These are phyloP conservation scores for Clavispora phyllophila DNA, from an alignment of 805 yeast species.

Conservation along the genomic window DNA sequence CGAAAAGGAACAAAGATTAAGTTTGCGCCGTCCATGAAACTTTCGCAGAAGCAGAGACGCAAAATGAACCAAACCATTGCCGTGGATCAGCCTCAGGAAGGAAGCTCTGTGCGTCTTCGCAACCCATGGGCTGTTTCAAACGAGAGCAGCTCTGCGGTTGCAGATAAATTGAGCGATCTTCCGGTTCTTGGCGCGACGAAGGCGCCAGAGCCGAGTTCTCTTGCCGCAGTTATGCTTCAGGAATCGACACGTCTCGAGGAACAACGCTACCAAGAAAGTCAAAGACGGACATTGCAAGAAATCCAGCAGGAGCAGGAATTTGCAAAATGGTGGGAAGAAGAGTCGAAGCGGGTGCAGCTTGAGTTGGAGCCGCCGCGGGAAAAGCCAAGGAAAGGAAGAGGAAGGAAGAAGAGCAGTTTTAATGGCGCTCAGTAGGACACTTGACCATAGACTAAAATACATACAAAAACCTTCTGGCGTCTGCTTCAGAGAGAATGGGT, in stretches of 20 bases:
- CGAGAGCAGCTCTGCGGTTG: background rate
- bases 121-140: conserved; percentile 3
- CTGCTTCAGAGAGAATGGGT: no score
- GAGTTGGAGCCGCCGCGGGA: conserved; percentile 17
- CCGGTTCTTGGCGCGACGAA: conserved; percentile 17
- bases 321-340: conserved; percentile 84
- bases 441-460: no score
- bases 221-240: conserved; percentile 42
- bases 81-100: background rate
- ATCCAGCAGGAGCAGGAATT: conserved; percentile 79
- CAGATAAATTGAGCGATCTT: conserved; percentile 6
- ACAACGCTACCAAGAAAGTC: conserved; percentile 21
- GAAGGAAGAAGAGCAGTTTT: conserved; percentile 5
- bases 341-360: conserved; percentile 59
- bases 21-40: conserved; percentile 34
- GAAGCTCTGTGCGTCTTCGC: background rate
- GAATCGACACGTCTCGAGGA: conserved; percentile 35
- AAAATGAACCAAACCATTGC: conserved; percentile 21
- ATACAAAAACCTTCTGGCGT: no score
- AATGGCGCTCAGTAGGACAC: background rate
- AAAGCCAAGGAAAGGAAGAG: conserved; percentile 6
- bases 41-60: conserved; percentile 60
- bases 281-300: conserved; percentile 53
- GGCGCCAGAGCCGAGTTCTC: conserved; percentile 10
- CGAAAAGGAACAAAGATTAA: conserved; percentile 23